A percentile compares a stretch with the other conserved stretches of the same genome.
Evolutionary conservation across 2,329 filamentous ascomycete species (phyloP).

Genomic region (Xylariaceae sp.): DNA sequence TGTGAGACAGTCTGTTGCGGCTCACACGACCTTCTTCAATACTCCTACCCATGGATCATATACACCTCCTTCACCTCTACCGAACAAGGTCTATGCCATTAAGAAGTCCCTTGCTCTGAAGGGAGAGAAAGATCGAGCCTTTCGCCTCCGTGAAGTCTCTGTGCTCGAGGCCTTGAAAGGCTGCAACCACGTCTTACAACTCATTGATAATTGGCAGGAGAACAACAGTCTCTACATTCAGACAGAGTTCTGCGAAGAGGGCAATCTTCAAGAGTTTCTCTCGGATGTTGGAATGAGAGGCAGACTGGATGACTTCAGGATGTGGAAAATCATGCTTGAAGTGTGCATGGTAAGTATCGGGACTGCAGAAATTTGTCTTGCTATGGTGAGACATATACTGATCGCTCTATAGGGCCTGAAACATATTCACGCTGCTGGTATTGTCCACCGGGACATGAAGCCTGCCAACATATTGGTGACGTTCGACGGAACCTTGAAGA

Average conservation of each 20-base stretch:
- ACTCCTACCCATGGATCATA: constrained; percentile 46
- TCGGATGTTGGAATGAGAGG: constrained; percentile 79
- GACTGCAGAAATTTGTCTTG: too few relatives aligned
- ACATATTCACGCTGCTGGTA: constrained; percentile 84
- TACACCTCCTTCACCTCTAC: constrained; percentile 52
- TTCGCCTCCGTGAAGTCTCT: constrained; percentile 79
- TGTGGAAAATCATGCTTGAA: constrained; percentile 96
- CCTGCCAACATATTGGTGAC: constrained; percentile 81
- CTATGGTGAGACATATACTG: too few relatives aligned
- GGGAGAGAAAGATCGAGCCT: constrained; percentile 75
- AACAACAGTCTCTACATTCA: constrained; percentile 89
- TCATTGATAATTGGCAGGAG: constrained; percentile 85
- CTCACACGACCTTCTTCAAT: constrained; percentile 40
- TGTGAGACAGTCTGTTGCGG: constrained; percentile 38
- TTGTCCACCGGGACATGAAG: constrained; percentile 83
- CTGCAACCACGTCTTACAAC: constrained; percentile 81
- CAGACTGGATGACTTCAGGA: constrained; percentile 91
- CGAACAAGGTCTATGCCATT: constrained; percentile 75
- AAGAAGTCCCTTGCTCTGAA: constrained; percentile 85
- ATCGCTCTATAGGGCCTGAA: constrained; percentile 65
- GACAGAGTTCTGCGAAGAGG: constrained; percentile 94
- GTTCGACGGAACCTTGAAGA: constrained; percentile 78
- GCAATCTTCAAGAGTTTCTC: constrained; percentile 83
- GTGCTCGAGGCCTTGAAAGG: constrained; percentile 74
- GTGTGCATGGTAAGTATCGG: constrained; percentile 66